phyloP scores from a whole-genome alignment of 202 grass and related monocot genomes.

The Miscanthus sacchariflorus region DNA sequence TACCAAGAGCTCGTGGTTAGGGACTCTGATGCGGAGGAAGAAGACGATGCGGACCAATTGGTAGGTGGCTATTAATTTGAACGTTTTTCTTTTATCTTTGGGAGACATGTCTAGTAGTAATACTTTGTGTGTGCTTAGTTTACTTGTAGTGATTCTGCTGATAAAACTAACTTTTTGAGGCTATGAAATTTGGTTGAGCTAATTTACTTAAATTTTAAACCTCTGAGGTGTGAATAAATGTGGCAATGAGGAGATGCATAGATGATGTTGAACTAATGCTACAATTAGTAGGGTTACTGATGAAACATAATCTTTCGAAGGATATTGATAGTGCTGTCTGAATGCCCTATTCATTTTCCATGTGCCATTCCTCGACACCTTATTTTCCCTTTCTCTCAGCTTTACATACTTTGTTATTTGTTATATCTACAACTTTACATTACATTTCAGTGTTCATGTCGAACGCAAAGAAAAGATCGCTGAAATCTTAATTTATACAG shows the following conservation, averaged over 20 bases:
- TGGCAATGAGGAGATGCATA: neutral
- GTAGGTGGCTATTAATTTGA: conserved; percentile 38
- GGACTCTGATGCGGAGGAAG: conserved; percentile 74
- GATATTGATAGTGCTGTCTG: neutral
- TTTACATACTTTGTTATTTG: neutral
- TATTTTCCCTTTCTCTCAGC: neutral
- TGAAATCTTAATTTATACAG: neutral
- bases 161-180: neutral
- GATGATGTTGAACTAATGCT: neutral
- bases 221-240: neutral
- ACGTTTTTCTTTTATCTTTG: conserved; percentile 25
- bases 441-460: neutral
- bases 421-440: neutral
- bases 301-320: neutral
- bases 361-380: neutral
- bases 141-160: neutral
- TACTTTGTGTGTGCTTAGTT: neutral
- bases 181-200: neutral
- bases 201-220: neutral
- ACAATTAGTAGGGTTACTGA: neutral
- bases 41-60: conserved; percentile 66
- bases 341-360: conserved; percentile 5
- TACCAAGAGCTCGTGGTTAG: conserved; percentile 62
- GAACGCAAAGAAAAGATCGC: neutral
- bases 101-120: neutral